A percentile compares a stretch with the other conserved stretches of the same genome.
These are phyloP conservation scores for Laburnicola sp. DNA, from an alignment of 2,329 filamentous ascomycete species.

Conservation along the genomic window DNA sequence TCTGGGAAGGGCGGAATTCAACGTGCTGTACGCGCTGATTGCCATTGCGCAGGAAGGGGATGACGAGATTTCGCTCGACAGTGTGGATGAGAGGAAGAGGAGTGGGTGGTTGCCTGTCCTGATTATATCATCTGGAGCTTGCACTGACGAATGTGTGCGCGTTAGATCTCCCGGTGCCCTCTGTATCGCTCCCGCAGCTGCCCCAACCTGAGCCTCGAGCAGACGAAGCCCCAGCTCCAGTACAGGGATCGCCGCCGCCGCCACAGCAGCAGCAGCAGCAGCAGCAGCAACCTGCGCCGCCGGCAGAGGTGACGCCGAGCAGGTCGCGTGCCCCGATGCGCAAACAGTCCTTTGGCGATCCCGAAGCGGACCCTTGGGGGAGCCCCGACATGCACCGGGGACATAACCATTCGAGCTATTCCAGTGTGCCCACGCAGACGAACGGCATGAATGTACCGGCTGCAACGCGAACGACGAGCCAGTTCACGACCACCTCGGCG, in stretches of 20 bases:
- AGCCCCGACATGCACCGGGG: constrained; percentile 78
- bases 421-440: constrained; percentile 39
- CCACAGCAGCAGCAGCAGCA: too few relatives aligned
- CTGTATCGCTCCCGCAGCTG: constrained; percentile 33
- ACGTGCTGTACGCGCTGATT: constrained; percentile 85
- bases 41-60: constrained; percentile 90
- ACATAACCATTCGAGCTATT: constrained; percentile 54
- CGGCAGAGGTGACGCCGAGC: constrained; percentile 22
- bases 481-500: constrained; percentile 55
- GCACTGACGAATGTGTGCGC: constrained; percentile 18
- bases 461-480: constrained; percentile 56
- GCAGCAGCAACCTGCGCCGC: constrained; percentile 24
- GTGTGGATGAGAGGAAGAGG: constrained; percentile 83
- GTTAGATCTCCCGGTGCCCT: constrained; percentile 40
- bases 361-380: constrained; percentile 86
- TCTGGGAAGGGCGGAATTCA: constrained; percentile 81
- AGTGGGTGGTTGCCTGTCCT: constrained; percentile 65
- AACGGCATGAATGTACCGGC: constrained; percentile 51
- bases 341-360: constrained; percentile 68
- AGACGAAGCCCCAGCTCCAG: constrained; percentile 16
- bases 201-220: constrained; percentile 22
- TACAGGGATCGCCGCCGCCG: constrained; percentile 21
- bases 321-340: constrained; percentile 44
- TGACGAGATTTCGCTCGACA: constrained; percentile 76
- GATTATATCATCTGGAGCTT: not conserved